A percentile compares a stretch with the other conserved stretches of the same genome.
These are phyloP conservation scores for Sutorius australiensis DNA, from an alignment of 768 basidiomycete species.

Conservation along the genomic window DNA sequence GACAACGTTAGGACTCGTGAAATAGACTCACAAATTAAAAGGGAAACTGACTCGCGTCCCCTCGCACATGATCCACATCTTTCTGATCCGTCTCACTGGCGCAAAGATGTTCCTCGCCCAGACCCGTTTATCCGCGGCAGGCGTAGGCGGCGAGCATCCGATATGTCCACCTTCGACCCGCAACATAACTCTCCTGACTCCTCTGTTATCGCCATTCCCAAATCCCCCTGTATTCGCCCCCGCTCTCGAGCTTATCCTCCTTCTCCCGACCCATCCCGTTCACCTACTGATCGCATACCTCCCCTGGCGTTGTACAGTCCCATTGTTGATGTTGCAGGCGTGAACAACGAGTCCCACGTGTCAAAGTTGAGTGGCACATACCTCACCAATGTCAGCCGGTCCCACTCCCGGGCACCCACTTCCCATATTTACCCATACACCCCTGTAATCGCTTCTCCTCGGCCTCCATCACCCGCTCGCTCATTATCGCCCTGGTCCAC, in stretches of 20 bases:
- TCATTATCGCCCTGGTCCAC: conserved; percentile 64
- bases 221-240: conserved; percentile 40
- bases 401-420: conserved; percentile 38
- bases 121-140: conserved; percentile 53
- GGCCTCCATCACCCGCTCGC: conserved; percentile 13
- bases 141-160: conserved; percentile 51
- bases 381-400: conserved; percentile 6
- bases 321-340: neutral
- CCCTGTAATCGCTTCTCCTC: conserved; percentile 15
- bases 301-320: conserved; percentile 28
- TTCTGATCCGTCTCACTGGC: conserved; percentile 53
- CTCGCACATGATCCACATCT: conserved; percentile 43
- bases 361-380: neutral
- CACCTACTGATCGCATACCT: conserved; percentile 37
- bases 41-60: conserved; percentile 29
- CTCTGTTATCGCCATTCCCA: conserved; percentile 27
- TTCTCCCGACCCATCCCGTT: conserved; percentile 47
- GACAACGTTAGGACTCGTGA: conserved; percentile 58
- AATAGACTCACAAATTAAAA: conserved; percentile 22
- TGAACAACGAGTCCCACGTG: neutral
- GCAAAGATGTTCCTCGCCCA: conserved; percentile 45
- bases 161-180: conserved; percentile 35
- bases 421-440: conserved; percentile 33
- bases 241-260: conserved; percentile 49
- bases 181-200: conserved; percentile 27